Percentiles rank a stretch among this genome's conserved stretches.
Evolutionary conservation across 352 stramenopile genomes (phyloP).

Genomic region (Albugo candida): DNA sequence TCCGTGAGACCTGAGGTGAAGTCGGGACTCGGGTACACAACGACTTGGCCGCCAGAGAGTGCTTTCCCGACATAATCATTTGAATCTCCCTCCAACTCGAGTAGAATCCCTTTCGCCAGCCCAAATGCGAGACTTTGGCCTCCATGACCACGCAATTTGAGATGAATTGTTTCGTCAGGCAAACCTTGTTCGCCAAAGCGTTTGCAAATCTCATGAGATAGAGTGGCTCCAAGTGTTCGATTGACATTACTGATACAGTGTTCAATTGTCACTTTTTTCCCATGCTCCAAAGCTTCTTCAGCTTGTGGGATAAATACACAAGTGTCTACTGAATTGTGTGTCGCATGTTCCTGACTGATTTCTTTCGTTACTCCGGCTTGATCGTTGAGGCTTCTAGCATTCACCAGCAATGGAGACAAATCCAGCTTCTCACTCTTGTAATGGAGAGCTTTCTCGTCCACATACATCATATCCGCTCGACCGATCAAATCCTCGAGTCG

Average conservation of each 20-base stretch:
- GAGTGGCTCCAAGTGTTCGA: constrained; percentile 85
- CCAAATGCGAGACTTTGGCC: constrained; percentile 89
- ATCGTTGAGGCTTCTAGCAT: constrained; percentile 84
- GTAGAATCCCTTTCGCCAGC: constrained; percentile 83
- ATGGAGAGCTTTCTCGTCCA: constrained; percentile 52
- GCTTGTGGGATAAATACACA: constrained; percentile 70
- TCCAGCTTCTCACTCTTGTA: constrained; percentile 76
- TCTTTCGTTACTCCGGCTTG: constrained; percentile 63
- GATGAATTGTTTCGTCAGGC: constrained; percentile 83
- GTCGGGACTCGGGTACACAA: constrained; percentile 64
- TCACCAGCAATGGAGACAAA: constrained; percentile 84
- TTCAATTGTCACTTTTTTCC: constrained; percentile 40
- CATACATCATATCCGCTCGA: constrained; percentile 85
- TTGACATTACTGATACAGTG: constrained; percentile 82
- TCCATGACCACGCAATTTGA: constrained; percentile 86
- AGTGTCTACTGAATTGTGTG: constrained; percentile 84
- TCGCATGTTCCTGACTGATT: constrained; percentile 74
- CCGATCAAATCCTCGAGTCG: constrained; percentile 90
- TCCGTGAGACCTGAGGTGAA: constrained; percentile 45
- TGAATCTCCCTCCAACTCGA: constrained; percentile 84
- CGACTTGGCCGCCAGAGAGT: constrained; percentile 84
- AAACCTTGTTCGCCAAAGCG: constrained; percentile 80
- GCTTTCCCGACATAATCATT: constrained; percentile 95
- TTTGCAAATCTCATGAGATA: constrained; percentile 88
- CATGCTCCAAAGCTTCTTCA: constrained; percentile 63